Evolutionary conservation across 768 basidiomycete genomes (phyloP).

Genomic region (Tulasnella sp.): DNA sequence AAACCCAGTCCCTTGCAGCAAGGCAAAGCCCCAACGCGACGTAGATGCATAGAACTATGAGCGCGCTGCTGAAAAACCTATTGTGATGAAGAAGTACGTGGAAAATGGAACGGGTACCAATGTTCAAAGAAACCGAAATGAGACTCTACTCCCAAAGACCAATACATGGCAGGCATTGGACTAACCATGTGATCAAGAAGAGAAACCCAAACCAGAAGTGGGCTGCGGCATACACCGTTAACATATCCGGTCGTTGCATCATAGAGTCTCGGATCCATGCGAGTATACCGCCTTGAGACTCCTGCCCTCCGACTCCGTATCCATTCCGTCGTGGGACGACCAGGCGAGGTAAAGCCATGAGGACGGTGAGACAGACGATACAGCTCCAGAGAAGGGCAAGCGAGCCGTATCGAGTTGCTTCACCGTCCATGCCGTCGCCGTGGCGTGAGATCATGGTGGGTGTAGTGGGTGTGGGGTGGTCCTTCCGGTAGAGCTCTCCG

Average conservation of each 20-base stretch:
- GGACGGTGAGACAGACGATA: not conserved
- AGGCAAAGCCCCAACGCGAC: too few species aligned
- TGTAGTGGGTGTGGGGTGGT: not conserved
- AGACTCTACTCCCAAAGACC: too few species aligned
- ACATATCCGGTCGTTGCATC: not conserved
- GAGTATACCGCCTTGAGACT: not conserved
- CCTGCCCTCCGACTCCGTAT: too few species aligned
- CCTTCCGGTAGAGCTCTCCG: constrained; percentile 2
- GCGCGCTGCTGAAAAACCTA: too few species aligned
- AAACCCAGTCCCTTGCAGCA: too few species aligned
- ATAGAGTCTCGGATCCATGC: not conserved
- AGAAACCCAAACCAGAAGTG: not conserved
- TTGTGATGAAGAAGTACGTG: too few species aligned
- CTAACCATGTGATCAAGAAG: not conserved
- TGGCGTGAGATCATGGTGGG: not conserved
- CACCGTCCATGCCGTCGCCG: not conserved
- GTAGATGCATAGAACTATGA: too few species aligned
- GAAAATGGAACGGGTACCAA: too few species aligned
- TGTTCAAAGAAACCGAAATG: too few species aligned
- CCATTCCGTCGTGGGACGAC: not conserved
- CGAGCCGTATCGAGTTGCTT: constrained; percentile 7
- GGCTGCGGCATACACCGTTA: not conserved
- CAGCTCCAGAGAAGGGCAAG: not conserved
- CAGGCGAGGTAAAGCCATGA: not conserved
- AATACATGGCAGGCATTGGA: too few species aligned